A percentile compares a stretch with the other conserved stretches of the same genome.
phyloP scores from a whole-genome alignment of 2,329 filamentous ascomycete species.

The Botrytis fragariae region DNA sequence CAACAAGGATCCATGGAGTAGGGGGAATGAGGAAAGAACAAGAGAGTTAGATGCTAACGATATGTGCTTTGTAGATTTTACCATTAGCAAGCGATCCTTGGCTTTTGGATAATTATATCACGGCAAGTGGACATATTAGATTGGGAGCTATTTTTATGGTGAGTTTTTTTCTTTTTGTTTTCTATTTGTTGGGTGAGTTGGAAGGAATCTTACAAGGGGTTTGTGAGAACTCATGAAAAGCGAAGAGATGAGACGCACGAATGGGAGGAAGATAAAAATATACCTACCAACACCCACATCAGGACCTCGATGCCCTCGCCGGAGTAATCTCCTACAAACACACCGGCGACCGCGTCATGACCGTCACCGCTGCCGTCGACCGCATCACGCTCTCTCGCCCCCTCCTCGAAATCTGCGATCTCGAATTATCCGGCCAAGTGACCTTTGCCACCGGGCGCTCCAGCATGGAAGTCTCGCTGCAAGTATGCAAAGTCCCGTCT shows the following conservation, averaged over 20 bases:
- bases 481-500: conserved; percentile 56
- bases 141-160: conserved; percentile 53
- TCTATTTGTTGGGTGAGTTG: too few relatives aligned
- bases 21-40: not conserved
- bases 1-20: too few relatives aligned
- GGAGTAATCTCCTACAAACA: conserved; percentile 70
- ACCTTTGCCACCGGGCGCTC: conserved; percentile 65
- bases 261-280: not conserved
- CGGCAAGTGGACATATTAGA: conserved; percentile 65
- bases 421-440: conserved; percentile 55
- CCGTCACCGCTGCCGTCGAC: conserved; percentile 43
- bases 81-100: conserved; percentile 66
- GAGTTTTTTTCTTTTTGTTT: not conserved
- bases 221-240: not conserved
- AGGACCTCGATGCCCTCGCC: conserved; percentile 65
- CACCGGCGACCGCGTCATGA: conserved; percentile 56
- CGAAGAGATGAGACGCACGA: not conserved
- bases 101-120: conserved; percentile 68
- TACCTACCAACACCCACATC: not conserved
- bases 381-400: conserved; percentile 54
- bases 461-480: conserved; percentile 67
- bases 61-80: conserved; percentile 47
- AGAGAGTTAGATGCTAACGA: not conserved
- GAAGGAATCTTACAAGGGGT: not conserved
- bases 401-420: conserved; percentile 65